Base-by-base conservation (phyloP, 2,329 filamentous ascomycete species). In the Fusarium fracticaudum region DNA sequence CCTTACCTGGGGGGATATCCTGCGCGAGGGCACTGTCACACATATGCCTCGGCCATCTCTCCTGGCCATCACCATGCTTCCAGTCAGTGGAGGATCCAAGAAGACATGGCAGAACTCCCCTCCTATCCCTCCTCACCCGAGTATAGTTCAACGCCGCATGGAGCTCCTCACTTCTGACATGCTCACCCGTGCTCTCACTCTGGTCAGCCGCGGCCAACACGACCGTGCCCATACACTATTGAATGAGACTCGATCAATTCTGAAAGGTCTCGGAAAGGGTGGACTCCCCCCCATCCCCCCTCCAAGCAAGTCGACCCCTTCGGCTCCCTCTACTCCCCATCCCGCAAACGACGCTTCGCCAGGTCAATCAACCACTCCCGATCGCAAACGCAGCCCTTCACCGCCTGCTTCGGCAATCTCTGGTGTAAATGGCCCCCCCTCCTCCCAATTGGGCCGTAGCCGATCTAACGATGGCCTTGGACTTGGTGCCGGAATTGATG, bases 111-210 rank as follows among this genome's bases (percentile, higher is more conserved):
- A 85, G 50, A 89, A 86, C 75, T 85, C 88, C 18, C 94, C 95
- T 20, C 94, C 95, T 3, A 99, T 99, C 71, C 96, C 96, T 20
- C 96, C 96, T 51, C 96, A 98, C 80, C 95, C 96, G 9, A 94
- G 92, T 71, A 95, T 99, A 68, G 96, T 99, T 12, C 96, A 99
- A 84, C 91, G 96, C 45, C 93, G 96, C 51, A 99, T 99, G 96
- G 96, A 99, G 83, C 87, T 99, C 37, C 89, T 99, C 60, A 98
- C 96, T 6, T 98, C 96, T 4, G 96, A 99, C 81, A 99, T 99
- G 96, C 89, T 99, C 72, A 97, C 94, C 13, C 89, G 96, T 67
- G 95, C 96, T 20, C 86, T 99, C 69, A 98, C 95, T 1, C 89
- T 99, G 26, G 95, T 98, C 26, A 94, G 94, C 69, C 91, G 95